Conservation (phyloP, 148 eudicot genomes). For the Chenopodium berlandieri region DNA sequence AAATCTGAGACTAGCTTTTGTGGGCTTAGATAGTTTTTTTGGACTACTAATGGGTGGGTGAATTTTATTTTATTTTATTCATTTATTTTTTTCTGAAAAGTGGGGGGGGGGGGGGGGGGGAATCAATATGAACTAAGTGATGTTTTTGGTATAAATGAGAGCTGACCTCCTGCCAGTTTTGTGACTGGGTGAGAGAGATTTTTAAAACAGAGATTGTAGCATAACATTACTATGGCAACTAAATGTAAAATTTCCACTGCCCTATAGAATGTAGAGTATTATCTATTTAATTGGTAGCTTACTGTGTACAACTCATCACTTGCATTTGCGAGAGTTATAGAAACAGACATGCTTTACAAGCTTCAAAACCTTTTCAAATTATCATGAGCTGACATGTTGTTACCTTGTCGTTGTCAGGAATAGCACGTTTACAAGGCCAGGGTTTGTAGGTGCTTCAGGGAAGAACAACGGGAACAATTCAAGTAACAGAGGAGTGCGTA, state of each 20-base stretch:
- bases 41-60: no score
- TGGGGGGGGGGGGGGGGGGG: no score
- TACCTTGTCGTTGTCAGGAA: constrained; percentile 12
- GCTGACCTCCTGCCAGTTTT: no score
- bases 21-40: not conserved
- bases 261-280: not conserved
- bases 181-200: constrained; percentile 8
- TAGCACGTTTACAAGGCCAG: not conserved
- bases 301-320: not conserved
- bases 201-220: no score
- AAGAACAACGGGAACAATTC: constrained; percentile 6
- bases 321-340: not conserved
- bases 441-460: constrained; percentile 3
- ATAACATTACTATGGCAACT: not conserved
- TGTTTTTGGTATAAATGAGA: no score
- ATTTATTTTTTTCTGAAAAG: no score
- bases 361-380: not conserved
- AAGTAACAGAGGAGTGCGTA: not conserved
- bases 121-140: no score
- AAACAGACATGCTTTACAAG: not conserved
- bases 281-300: not conserved
- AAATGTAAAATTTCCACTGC: not conserved
- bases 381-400: constrained; percentile 1
- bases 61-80: no score
- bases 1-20: not conserved